Base-by-base conservation (phyloP, 768 basidiomycete species). In the Gloeostereum incarnatum region DNA sequence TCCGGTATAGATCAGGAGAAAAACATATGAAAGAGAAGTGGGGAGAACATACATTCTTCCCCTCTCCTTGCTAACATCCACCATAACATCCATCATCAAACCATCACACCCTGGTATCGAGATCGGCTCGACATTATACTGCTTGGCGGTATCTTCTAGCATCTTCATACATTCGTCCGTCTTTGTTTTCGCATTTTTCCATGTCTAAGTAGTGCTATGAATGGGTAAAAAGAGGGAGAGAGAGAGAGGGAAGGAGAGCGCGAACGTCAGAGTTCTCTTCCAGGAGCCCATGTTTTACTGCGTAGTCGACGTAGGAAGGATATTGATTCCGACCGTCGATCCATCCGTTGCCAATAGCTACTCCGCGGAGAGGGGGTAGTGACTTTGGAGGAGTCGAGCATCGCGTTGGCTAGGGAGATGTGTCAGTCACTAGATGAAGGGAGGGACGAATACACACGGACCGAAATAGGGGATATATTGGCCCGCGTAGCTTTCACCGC, bases 401-500 rank as follows among this genome's bases (percentile, higher is more conserved):
- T 66, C 13, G 78, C 84, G 46, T 91, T 73, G 50, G 89, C 92
- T 92, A 44, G 16, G 43, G 20, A 38, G 29, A 22, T 11, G n/a
- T 8, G 23, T 35, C 29, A 38, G 26, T 44, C 24, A 20, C 32
- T 22, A 16, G 34, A 30, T 16, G 6, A 30, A 31, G 9, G 6
- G 27, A 13, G n/a, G 34, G 17, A 7, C 34, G 16, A 38, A 36
- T 17, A 34, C 9, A 31, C 1, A 54, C 63, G 46, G 49, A 82
- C 89, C 89, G 50, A 92, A 92, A 58, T 89, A 94, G 3, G 96
- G 96, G 50, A 99, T 94, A 66, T 85, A 98, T 62, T 98, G 93
- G 17, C 96, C 96, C 19, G 93, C 96, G 57, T 79, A 99, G 44
- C 89, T 92, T 66, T 99, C 96, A 42, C 96, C 96, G 0, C 86